Evolutionary conservation across 2,329 filamentous ascomycete species (phyloP).

Genomic region (Neurospora sp.): DNA sequence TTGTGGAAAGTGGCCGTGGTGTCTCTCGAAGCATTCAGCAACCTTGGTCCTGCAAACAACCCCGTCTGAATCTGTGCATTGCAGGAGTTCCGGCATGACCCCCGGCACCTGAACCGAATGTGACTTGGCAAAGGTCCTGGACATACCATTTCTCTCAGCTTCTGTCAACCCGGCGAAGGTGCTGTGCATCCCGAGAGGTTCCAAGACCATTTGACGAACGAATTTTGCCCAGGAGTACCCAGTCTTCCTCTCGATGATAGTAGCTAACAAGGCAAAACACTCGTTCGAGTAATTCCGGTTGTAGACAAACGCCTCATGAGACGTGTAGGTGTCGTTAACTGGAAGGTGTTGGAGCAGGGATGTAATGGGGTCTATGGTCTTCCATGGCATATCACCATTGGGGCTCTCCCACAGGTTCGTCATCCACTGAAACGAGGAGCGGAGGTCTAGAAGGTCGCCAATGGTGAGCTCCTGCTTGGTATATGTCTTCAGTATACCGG

Average conservation of each 20-base stretch:
- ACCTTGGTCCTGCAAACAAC: background rate
- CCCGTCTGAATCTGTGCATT: background rate
- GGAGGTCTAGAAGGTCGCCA: constrained; percentile 8
- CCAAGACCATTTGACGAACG: constrained; percentile 1
- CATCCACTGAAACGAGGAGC: constrained; percentile 5
- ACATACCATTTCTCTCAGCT: background rate
- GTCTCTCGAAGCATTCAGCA: background rate
- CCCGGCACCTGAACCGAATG: constrained; percentile 2
- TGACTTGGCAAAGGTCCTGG: background rate
- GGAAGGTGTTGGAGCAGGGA: constrained; percentile 2
- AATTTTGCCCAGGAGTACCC: constrained; percentile 4
- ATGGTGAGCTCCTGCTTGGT: constrained; percentile 3
- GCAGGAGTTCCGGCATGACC: background rate
- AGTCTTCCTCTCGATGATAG: constrained; percentile 5
- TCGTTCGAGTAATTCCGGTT: constrained; percentile 11
- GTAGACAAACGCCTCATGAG: background rate
- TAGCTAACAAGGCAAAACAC: constrained; percentile 7
- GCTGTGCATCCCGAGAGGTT: constrained; percentile 4
- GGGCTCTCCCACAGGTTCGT: constrained; percentile 13
- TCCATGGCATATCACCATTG: constrained; percentile 7
- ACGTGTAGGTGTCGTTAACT: constrained; percentile 1
- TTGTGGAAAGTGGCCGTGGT: background rate
- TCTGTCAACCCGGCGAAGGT: constrained; percentile 4
- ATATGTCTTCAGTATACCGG: background rate
- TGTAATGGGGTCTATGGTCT: background rate